Base-by-base conservation (phyloP, 2,329 filamentous ascomycete genomes). In the Bipolaris sorokiniana region DNA sequence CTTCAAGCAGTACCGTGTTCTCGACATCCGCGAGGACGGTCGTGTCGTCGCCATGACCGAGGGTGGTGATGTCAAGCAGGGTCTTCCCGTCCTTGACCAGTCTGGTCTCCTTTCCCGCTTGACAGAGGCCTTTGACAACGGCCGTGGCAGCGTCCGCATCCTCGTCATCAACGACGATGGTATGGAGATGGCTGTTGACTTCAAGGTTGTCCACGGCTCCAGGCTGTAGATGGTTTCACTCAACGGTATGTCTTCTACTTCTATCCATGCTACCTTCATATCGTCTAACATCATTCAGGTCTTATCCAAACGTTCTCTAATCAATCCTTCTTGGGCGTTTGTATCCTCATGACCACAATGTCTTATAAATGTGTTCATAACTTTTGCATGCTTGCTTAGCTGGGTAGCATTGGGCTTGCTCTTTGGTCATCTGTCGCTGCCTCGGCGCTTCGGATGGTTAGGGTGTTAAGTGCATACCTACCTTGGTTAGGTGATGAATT, bases 1-100 rank as follows among this genome's bases (percentile, higher is more conserved):
- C 84, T 97, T 98, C 92, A 98, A 98, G 92, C 95, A 98, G 87
- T 99, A 99, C 90, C 93, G 95, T 76, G 94, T 99, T 78, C 90
- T 99, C 63, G 95, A 99, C 84, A 90, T 99, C 80, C 89, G 92
- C 80, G 91, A 96, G 68, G 93, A 88, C 73, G 84, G 85, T 75
- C 81, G 82, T 70, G 80, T 99, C 76, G 92, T 96, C 68, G 93
- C 93, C 84, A 98, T 99, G 93, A 99, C 95, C 77, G 95, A 99
- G 90, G 91, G 89, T 66, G 93, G 95, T 73, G 94, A 99, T 78
- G 92, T 99, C 85, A 98, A 98, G 90, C 93, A 97, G 83, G 88
- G 86, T 72, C 86, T 99, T 58, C 87, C 91, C 58, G 92, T 99
- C 79, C 89, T 97, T 79, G 92, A 97, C 84, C 95, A 99, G 87